Evolutionary conservation across 176 grass and related monocot genomes (phyloP), one percentile per base, ranked within the genome.

Genomic region (Triticum dicoccoides): DNA sequence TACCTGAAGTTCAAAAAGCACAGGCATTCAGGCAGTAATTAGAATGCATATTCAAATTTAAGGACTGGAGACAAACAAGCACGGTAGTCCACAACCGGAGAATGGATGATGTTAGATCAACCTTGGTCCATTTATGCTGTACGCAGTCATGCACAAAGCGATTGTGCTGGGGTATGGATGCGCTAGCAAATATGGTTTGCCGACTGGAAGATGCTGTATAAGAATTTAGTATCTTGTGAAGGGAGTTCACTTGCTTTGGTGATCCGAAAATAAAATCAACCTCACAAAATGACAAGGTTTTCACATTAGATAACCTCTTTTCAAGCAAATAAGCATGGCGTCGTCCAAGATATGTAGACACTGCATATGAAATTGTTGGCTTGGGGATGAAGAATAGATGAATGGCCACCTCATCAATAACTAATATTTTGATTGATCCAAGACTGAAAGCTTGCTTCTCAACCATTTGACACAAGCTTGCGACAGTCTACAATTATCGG

Each of bases 71-170:
- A 68, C 71, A 84, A 75, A 4, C 25, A 76, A 70, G 20, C 21
- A 8, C 3, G 32, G 30, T 27, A 69, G 23, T 35, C 4, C 29
- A 30, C 29, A 30, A 30, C 29, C 29, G 29, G 29, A 30, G 29
- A 30, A 30, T 30, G 29, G 29, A 2, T 30, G 29, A 30, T 30
- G 29, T 30, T 38, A 38, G 37, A 38, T 38, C 65, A 80, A 97
- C 95, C 95, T 98, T 98, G 47, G 96, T 98, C 91, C 93, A 98
- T 73, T 98, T 98, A 58, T 98, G 89, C 13, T 98, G 93, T 72
- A 92, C 20, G 61, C 91, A 98, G 20, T 98, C 88, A 45, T 94
- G 82, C 21, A 98, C 37, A 76, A 98, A 98, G 59, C 91, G 89
- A 62, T 94, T 95, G 86, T 98, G 96, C 76, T 98, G 96, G 67